Percentiles rank a stretch among this genome's conserved stretches.
Conservation (phyloP, 345 rosid species). For the Populus nigra region DNA sequence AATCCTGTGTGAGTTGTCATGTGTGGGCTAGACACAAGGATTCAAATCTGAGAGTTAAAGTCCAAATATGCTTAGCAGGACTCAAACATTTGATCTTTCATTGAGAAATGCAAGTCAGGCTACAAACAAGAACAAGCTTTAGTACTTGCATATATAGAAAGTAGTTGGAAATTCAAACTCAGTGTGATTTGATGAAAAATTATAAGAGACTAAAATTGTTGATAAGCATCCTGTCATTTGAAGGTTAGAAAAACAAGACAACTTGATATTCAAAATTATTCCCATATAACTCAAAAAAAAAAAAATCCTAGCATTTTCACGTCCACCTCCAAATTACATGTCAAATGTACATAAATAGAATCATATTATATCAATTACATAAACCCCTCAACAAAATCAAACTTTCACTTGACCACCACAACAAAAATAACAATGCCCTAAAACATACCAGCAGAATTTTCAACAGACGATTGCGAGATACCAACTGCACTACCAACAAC, state of each 20-base stretch:
- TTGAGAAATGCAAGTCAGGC: not conserved
- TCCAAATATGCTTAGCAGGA: not conserved
- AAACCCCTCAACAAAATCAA: not conserved
- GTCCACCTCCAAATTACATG: not conserved
- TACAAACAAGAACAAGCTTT: not conserved
- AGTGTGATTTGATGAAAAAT: not conserved
- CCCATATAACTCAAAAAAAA: not conserved
- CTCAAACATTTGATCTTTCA: not conserved
- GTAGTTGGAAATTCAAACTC: not conserved
- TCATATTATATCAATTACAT: slow-evolving; percentile 1
- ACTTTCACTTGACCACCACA: not conserved
- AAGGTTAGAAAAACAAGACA: not conserved
- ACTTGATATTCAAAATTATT: not conserved
- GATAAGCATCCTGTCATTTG: not conserved
- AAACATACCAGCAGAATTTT: slow-evolving; percentile 65
- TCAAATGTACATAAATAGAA: not conserved
- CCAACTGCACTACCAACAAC: slow-evolving; percentile 51
- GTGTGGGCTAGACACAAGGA: not conserved
- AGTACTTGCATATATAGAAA: not conserved
- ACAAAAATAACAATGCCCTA: slow-evolving; percentile 12
- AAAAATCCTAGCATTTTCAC: not conserved
- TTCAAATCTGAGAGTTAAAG: not conserved
- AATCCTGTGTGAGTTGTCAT: not conserved
- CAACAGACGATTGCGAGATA: slow-evolving; percentile 34
- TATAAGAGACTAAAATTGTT: not conserved